Evolutionary conservation across 1,139 yeast species (phyloP).

Genomic region (Geotrichum europaeum): DNA sequence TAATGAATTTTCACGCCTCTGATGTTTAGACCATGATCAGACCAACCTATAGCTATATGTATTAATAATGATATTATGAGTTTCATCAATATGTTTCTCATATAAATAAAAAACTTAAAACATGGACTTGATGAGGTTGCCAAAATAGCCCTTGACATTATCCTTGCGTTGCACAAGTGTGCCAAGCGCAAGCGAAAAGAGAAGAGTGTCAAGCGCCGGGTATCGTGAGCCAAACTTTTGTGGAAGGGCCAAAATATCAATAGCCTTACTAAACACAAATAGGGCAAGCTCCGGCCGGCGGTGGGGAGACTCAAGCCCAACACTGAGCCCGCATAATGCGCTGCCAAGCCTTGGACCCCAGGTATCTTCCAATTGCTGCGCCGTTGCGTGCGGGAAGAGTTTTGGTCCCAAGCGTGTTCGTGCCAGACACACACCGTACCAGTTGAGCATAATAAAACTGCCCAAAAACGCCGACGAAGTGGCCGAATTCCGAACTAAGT

Average conservation of each 20-base stretch:
- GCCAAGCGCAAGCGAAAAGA: constrained; percentile 3
- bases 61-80: neutral
- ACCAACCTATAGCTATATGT: neutral
- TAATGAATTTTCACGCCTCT: neutral
- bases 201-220: neutral
- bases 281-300: constrained; percentile 41
- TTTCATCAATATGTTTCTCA: neutral
- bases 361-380: constrained; percentile 35
- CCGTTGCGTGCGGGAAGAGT: constrained; percentile 27
- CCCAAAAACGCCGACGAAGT: constrained; percentile 40
- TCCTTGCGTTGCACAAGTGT: constrained; percentile 2
- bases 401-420: constrained; percentile 36
- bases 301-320: constrained; percentile 35
- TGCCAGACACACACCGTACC: constrained; percentile 40
- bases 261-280: constrained; percentile 27
- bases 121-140: neutral
- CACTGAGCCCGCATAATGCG: constrained; percentile 36
- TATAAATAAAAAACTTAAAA: neutral
- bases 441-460: constrained; percentile 36
- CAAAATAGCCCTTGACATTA: constrained; percentile 11
- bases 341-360: constrained; percentile 37
- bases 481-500: constrained; percentile 22
- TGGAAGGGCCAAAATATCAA: constrained; percentile 12
- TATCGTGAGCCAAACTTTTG: constrained; percentile 7
- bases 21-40: neutral